Evolutionary conservation across 1,139 yeast genomes (phyloP), one percentile per base, ranked within the genome.

Genomic region (Suhomyces atakaporum): DNA sequence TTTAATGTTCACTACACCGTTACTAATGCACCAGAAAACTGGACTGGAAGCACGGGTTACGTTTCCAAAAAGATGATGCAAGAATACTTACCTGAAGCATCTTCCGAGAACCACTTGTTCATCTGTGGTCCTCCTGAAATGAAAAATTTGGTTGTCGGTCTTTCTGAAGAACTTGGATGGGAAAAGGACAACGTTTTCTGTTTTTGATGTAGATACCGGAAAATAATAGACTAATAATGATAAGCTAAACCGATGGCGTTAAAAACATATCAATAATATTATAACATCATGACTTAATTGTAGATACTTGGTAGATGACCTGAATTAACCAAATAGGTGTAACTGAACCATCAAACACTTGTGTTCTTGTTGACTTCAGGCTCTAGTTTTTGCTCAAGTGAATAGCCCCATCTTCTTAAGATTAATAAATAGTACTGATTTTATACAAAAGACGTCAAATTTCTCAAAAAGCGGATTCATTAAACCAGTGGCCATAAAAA

Each of bases 61-160:
- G 75, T 84, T 24, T 69, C 82, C 13, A 72, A 72, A 49, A 84
- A 81, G 35, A 65, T 79, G 67, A 66, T 81, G 49, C 51, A 64
- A 29, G 60, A 69, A 39, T 64, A 76, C 47, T 57, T 82, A 48
- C 72, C 79, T 3, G 51, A 57, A 27, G 63, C 60, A 4, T 75
- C 73, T 11, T 7, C 19, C 3, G 45, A 42, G 14, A 70, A 75
- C 41, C 75, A 79, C 48, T 65, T 84, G 29, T 70, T 83, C 42
- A 69, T 84, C 31, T 84, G 90, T 63, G 94, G 94, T n/a, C 90
- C 90, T 16, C 79, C 80, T 42, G 81, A 71, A 29, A 77, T 84
- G 85, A 81, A 79, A 53, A 70, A 69, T 43, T 53, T 60, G 29
- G 65, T 81, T 41, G 58, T 76, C 16, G 67, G 66, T 25, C 64